phyloP scores from a whole-genome alignment of 306 rosid genomes.

The Vigna unguiculata region DNA sequence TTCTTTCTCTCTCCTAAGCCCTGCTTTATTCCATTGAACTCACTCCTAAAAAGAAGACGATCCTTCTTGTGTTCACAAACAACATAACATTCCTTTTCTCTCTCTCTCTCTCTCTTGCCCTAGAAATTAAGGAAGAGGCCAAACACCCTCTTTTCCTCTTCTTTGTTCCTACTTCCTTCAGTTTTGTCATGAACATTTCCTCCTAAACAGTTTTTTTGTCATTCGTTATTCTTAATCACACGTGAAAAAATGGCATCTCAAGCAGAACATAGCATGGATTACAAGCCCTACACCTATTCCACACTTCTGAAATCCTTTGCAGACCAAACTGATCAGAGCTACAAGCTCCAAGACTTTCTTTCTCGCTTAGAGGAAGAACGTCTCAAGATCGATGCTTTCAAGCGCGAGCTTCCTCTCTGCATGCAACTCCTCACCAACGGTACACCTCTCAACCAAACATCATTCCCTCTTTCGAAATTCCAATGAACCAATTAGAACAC shows the following conservation, averaged over 20 bases:
- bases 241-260: constrained; percentile 15
- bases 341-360: constrained; percentile 76
- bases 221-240: background rate
- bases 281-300: constrained; percentile 14
- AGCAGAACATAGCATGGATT: background rate
- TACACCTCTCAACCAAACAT: constrained; percentile 30
- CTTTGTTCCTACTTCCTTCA: constrained; percentile 59
- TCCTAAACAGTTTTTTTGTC: constrained; percentile 22
- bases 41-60: constrained; percentile 76
- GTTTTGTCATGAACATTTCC: constrained; percentile 35
- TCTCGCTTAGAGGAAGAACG: constrained; percentile 84
- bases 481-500: constrained; percentile 14
- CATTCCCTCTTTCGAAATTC: constrained; percentile 36
- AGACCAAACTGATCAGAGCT: constrained; percentile 61
- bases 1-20: constrained; percentile 47
- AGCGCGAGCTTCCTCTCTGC: constrained; percentile 96
- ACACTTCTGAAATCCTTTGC: constrained; percentile 66
- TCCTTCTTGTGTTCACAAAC: constrained; percentile 77
- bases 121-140: constrained; percentile 67
- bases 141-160: constrained; percentile 68
- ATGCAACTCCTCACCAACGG: constrained; percentile 93
- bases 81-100: constrained; percentile 50
- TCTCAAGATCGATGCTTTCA: constrained; percentile 88
- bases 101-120: constrained; percentile 24
- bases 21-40: constrained; percentile 81